A percentile compares a stretch with the other conserved stretches of the same genome.
Evolutionary conservation across 257 asterid genomes (phyloP).

Genomic region (Anisodus acutangulus): DNA sequence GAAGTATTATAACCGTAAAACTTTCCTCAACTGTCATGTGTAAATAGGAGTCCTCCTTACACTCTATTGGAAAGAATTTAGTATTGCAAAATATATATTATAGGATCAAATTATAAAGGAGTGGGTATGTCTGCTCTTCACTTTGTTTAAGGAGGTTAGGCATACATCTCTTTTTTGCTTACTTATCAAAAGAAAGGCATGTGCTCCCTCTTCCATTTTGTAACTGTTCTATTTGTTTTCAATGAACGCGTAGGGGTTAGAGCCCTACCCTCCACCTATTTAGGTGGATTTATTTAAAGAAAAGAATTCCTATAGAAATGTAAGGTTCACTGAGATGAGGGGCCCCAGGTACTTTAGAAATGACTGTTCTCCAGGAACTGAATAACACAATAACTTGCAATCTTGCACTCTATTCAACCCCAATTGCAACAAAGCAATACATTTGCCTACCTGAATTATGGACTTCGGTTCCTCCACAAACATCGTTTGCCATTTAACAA

Average conservation of each 20-base stretch:
- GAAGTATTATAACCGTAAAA: not conserved
- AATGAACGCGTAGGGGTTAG: not conserved
- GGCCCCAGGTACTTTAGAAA: constrained; percentile 2
- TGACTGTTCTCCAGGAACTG: not conserved
- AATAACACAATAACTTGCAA: not conserved
- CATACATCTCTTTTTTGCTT: not conserved
- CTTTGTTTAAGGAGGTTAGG: not conserved
- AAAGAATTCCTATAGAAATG: not conserved
- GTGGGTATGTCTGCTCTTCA: not conserved
- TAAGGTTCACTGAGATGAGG: not conserved
- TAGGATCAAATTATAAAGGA: not conserved
- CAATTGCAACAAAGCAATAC: not conserved
- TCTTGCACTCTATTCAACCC: constrained; percentile 21
- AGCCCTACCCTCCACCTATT: not conserved
- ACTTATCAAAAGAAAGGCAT: not conserved
- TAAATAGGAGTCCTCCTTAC: not conserved
- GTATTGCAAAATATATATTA: not conserved
- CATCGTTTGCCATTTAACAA: not conserved
- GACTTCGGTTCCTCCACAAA: constrained; percentile 25
- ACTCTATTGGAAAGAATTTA: constrained; percentile 3
- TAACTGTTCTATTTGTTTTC: not conserved
- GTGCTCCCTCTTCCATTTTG: not conserved
- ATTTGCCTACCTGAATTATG: constrained; percentile 23
- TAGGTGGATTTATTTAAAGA: not conserved
- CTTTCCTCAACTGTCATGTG: not conserved